A percentile compares a stretch with the other conserved stretches of the same genome.
Evolutionary conservation across 2,329 filamentous ascomycete genomes (phyloP).

Genomic region (Truncatella angustata): DNA sequence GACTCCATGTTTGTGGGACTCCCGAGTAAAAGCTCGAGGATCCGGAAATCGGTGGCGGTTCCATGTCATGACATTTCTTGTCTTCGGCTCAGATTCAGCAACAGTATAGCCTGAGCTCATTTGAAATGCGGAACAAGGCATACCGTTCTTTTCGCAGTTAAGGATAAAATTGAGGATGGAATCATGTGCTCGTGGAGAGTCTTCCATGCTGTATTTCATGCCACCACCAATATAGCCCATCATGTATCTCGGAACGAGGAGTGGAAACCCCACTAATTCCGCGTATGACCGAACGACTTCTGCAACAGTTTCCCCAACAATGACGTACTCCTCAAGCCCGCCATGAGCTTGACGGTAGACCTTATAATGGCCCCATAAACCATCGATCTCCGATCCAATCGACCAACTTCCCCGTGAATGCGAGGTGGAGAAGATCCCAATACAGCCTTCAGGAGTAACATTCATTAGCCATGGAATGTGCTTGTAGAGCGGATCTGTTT

Average conservation of each 20-base stretch:
- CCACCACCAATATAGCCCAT: constrained; percentile 71
- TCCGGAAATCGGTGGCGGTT: constrained; percentile 69
- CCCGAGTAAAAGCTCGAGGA: constrained; percentile 60
- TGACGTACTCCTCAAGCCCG: constrained; percentile 68
- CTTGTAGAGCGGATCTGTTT: constrained; percentile 72
- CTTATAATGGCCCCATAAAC: constrained; percentile 73
- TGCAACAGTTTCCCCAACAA: constrained; percentile 63
- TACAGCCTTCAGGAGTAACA: constrained; percentile 59
- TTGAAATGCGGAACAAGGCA: constrained; percentile 69
- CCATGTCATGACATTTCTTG: constrained; percentile 71
- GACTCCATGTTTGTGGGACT: constrained; percentile 64
- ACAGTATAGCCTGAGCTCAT: constrained; percentile 74
- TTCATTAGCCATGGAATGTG: constrained; percentile 73
- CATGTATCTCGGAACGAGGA: constrained; percentile 68
- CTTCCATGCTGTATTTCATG: constrained; percentile 52
- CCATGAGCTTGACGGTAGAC: constrained; percentile 71
- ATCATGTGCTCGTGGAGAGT: constrained; percentile 52
- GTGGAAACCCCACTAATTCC: constrained; percentile 64
- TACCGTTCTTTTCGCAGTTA: constrained; percentile 62
- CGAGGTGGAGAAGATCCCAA: constrained; percentile 67
- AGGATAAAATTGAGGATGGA: constrained; percentile 59
- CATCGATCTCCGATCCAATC: constrained; percentile 71
- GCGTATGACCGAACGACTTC: constrained; percentile 67
- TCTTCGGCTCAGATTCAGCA: constrained; percentile 64
- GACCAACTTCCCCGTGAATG: constrained; percentile 64